Evolutionary conservation across 2,329 filamentous ascomycete genomes (phyloP).

Genomic region (Sarocladium strictum): DNA sequence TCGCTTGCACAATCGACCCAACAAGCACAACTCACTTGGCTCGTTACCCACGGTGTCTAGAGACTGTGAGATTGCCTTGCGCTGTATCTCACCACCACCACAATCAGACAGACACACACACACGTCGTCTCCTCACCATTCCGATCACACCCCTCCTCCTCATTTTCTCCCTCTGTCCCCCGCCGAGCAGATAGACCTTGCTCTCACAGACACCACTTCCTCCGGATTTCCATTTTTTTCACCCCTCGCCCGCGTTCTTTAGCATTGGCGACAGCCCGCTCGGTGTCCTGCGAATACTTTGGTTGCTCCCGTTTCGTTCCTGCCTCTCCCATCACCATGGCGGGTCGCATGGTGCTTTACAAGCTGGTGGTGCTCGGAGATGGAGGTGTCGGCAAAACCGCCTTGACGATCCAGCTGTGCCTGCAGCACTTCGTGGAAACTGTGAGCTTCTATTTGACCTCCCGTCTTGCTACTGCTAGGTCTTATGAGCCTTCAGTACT

Average conservation of each 20-base stretch:
- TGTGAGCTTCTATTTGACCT: slow-evolving; percentile 37
- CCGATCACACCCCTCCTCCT: slow-evolving; percentile 9
- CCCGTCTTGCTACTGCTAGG: slow-evolving; percentile 3
- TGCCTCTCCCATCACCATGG: slow-evolving; percentile 48
- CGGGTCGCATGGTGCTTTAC: slow-evolving; percentile 91
- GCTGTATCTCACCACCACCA: background rate
- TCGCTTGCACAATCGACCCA: background rate
- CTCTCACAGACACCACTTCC: background rate
- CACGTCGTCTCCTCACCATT: slow-evolving; percentile 5
- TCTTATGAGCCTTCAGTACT: background rate
- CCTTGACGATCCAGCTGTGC: slow-evolving; percentile 92
- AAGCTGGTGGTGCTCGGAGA: slow-evolving; percentile 94
- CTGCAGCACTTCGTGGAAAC: slow-evolving; percentile 98
- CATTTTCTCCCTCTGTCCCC: slow-evolving; percentile 2
- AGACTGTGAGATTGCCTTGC: background rate
- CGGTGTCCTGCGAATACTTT: background rate
- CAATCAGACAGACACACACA: background rate
- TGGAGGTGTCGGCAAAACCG: slow-evolving; percentile 90
- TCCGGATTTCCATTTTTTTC: background rate
- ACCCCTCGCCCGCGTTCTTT: slow-evolving; percentile 3
- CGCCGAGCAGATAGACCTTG: background rate
- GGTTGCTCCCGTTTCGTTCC: slow-evolving; percentile 11
- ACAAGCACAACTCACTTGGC: background rate
- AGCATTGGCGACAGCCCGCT: background rate
- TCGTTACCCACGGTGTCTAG: background rate